A percentile compares a stretch with the other conserved stretches of the same genome.
Evolutionary conservation across 768 basidiomycete genomes (phyloP).

Genomic region (Tricholoma sp.): DNA sequence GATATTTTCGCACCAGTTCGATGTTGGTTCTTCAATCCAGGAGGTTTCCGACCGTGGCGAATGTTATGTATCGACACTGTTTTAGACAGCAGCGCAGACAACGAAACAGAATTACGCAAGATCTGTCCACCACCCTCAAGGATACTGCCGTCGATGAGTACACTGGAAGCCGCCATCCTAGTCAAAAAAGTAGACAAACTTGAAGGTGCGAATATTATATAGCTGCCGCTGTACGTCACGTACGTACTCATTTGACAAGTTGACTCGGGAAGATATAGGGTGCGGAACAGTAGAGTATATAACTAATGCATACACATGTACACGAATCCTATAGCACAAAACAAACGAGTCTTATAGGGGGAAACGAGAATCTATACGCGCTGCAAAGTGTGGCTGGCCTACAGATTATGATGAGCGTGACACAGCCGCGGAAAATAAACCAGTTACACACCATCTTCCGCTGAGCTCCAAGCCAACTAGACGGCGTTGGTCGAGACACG

Average conservation of each 20-base stretch:
- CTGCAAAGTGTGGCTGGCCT: slow-evolving; percentile 17
- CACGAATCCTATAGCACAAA: not conserved
- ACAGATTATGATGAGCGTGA: not conserved
- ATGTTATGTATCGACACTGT: slow-evolving; percentile 59
- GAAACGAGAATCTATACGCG: slow-evolving; percentile 6
- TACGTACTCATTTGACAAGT: not conserved
- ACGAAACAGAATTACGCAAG: slow-evolving; percentile 59
- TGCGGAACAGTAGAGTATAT: not conserved
- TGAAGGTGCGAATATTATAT: not conserved
- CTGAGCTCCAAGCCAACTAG: slow-evolving; percentile 68
- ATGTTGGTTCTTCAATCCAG: slow-evolving; percentile 72
- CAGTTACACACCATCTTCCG: slow-evolving; percentile 40
- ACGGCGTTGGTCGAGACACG: slow-evolving; percentile 42
- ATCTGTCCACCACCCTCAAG: slow-evolving; percentile 70
- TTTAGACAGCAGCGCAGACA: slow-evolving; percentile 60
- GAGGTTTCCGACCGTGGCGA: slow-evolving; percentile 49
- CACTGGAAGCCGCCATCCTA: slow-evolving; percentile 13
- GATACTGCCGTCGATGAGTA: slow-evolving; percentile 41
- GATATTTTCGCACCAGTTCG: slow-evolving; percentile 44
- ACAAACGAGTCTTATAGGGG: not conserved
- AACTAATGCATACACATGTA: not conserved
- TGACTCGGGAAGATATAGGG: too few relatives aligned
- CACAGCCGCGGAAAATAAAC: not conserved
- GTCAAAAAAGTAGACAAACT: not conserved
- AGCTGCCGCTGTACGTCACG: too few relatives aligned